These are phyloP conservation scores for Chaetomium olivaceum DNA, from an alignment of 2,329 filamentous ascomycete species.

Conservation along the genomic window DNA sequence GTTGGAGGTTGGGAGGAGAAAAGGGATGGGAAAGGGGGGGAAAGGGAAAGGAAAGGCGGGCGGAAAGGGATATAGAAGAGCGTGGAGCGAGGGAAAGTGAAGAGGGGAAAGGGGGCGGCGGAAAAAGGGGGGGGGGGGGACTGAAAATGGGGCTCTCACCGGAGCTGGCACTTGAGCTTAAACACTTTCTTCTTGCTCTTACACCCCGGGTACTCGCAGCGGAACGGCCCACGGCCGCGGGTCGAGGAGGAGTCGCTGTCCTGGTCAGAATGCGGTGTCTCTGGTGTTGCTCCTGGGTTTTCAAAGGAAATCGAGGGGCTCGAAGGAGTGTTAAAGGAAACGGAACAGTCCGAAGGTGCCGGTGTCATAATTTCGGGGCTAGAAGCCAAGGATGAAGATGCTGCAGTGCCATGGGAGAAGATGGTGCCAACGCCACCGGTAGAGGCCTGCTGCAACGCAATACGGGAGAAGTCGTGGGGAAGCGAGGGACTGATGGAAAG, in stretches of 20 bases:
- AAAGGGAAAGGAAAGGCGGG: no score
- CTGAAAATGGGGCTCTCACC: not conserved
- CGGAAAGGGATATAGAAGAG: no score
- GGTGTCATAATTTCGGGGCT: not conserved
- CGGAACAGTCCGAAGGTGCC: no score
- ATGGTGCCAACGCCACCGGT: constrained; percentile 17
- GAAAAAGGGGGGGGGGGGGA: not conserved
- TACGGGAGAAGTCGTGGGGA: not conserved
- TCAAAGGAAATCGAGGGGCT: not conserved
- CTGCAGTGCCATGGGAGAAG: not conserved
- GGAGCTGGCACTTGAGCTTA: not conserved
- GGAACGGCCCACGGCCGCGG: not conserved
- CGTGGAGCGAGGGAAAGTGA: no score
- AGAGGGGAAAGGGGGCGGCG: not conserved
- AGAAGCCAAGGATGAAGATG: not conserved
- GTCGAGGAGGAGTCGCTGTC: not conserved
- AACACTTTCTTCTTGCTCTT: constrained; percentile 15
- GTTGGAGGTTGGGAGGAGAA: no score
- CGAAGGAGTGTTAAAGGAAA: not conserved
- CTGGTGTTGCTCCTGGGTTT: not conserved
- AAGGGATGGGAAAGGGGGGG: not conserved
- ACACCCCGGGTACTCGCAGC: constrained; percentile 1
- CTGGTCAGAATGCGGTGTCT: not conserved
- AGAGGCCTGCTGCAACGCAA: not conserved
- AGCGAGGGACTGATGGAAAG: not conserved